Evolutionary conservation across 768 basidiomycete genomes (phyloP).

Genomic region (Lactarius trivialis): DNA sequence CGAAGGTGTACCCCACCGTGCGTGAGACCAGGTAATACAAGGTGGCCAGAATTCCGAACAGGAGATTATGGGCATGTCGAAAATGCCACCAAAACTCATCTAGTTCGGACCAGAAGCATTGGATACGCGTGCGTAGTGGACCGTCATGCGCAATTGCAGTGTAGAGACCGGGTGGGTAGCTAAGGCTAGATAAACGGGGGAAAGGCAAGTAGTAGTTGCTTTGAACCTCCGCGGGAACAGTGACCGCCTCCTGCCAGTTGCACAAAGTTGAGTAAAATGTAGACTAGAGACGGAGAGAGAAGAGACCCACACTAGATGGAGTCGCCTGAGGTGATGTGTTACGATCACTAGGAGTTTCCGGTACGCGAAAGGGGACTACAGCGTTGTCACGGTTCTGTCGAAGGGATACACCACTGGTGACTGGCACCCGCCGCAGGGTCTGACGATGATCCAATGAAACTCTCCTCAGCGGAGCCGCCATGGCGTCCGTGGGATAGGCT

Average conservation of each 20-base stretch:
- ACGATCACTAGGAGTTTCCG: not conserved
- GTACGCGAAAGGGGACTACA: not conserved
- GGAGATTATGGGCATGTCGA: not conserved
- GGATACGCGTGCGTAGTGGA: not conserved
- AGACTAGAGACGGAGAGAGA: not conserved
- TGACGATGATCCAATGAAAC: not conserved
- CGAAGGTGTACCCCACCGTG: not conserved
- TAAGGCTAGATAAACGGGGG: not conserved
- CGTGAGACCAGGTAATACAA: not conserved
- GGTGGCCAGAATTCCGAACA: slow-evolving; percentile 1
- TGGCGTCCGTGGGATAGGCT: not conserved
- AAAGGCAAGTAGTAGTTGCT: not conserved
- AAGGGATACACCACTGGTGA: not conserved
- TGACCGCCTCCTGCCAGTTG: not conserved
- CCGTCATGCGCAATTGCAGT: not conserved
- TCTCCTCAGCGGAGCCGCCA: slow-evolving; percentile 8
- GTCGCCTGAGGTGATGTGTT: not conserved
- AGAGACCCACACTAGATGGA: not conserved
- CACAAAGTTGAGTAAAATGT: not conserved
- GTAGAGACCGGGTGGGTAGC: not conserved
- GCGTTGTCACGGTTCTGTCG: not conserved
- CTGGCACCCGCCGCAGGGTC: not conserved
- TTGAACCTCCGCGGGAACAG: not conserved
- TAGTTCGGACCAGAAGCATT: not conserved
- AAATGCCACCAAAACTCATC: not conserved